phyloP scores from a whole-genome alignment of 2,329 filamentous ascomycete genomes.

The Scorias spongiosa region DNA sequence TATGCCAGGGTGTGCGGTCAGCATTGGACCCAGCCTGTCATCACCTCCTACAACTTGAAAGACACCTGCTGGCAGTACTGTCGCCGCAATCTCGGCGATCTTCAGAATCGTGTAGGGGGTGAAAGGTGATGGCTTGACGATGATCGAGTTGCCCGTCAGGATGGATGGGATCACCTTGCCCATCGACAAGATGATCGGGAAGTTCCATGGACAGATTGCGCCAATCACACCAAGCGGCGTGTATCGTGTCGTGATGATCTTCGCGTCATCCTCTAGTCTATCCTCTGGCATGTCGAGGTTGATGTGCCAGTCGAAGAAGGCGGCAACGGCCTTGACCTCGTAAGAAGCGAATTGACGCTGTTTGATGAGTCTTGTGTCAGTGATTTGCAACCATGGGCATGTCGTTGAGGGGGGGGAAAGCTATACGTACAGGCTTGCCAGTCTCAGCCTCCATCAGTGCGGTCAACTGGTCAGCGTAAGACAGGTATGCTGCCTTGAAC shows the following conservation, averaged over 20 bases:
- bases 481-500: constrained; percentile 18
- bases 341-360: constrained; percentile 26
- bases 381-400: no score
- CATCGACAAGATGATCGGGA: constrained; percentile 36
- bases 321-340: constrained; percentile 23
- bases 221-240: constrained; percentile 32
- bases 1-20: constrained; percentile 44
- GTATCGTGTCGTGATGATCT: constrained; percentile 31
- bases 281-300: constrained; percentile 24
- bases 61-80: constrained; percentile 48
- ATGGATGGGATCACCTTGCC: constrained; percentile 43
- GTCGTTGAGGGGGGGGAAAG: not conserved
- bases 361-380: not conserved
- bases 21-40: constrained; percentile 43
- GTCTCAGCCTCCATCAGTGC: constrained; percentile 22
- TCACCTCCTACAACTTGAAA: constrained; percentile 46
- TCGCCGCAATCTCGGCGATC: constrained; percentile 41
- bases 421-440: constrained; percentile 22
- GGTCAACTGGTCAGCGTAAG: constrained; percentile 21
- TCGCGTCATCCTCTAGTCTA: constrained; percentile 30
- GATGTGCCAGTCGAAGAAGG: constrained; percentile 25
- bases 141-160: constrained; percentile 31
- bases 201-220: constrained; percentile 35
- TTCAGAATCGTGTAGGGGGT: constrained; percentile 46
- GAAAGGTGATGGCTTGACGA: constrained; percentile 31